Evolutionary conservation across 208 protist genomes (phyloP).

Genomic region (Acanthamoeba pearcei): DNA sequence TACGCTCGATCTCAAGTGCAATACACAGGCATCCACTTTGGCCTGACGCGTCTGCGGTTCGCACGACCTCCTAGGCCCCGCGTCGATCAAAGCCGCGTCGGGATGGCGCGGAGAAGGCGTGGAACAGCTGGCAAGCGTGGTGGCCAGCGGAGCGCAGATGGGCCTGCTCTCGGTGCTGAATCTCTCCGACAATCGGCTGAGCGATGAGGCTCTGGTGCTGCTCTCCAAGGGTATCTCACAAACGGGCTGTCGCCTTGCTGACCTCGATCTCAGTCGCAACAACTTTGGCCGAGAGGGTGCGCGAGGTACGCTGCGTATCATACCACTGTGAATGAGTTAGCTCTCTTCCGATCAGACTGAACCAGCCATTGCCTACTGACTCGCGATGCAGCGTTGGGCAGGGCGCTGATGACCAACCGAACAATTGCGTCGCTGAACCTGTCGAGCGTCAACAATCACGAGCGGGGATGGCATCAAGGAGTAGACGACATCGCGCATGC

Average conservation of each 20-base stretch:
- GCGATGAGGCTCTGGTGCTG: constrained; percentile 39
- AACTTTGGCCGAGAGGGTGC: constrained; percentile 57
- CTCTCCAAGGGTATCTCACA: constrained; percentile 48
- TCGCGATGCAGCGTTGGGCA: neutral
- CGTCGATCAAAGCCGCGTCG: neutral
- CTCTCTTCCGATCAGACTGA: neutral
- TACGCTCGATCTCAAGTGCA: neutral
- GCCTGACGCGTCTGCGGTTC: too few relatives aligned
- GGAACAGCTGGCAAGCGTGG: constrained; percentile 53
- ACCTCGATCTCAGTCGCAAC: constrained; percentile 48
- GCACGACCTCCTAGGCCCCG: neutral
- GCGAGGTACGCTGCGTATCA: neutral
- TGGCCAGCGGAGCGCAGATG: constrained; percentile 1
- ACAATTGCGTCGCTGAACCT: constrained; percentile 14
- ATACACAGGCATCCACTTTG: neutral
- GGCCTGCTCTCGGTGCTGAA: neutral
- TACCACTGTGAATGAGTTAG: too few relatives aligned
- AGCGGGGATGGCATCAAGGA: constrained; percentile 40
- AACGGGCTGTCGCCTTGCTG: neutral
- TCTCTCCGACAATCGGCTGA: constrained; percentile 38
- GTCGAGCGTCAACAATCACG: constrained; percentile 41
- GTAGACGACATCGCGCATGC: constrained; percentile 19
- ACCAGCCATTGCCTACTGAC: neutral
- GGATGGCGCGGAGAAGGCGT: constrained; percentile 56
- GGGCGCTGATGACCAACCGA: constrained; percentile 3